Evolutionary conservation across 331 rosid genomes (phyloP).

Genomic region (Pyrus hybrid): DNA sequence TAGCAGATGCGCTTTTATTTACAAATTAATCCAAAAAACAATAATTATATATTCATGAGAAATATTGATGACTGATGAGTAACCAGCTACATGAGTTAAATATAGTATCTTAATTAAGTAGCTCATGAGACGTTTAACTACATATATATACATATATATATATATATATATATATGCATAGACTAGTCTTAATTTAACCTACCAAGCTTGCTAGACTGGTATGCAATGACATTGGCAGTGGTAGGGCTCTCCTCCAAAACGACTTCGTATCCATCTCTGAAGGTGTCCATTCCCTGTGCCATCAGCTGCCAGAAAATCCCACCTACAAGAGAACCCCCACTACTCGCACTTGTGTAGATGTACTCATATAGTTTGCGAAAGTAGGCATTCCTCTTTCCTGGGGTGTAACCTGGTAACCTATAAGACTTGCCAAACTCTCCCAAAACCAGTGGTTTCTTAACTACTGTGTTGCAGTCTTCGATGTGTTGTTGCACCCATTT

Average conservation of each 20-base stretch:
- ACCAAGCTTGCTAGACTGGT: slow-evolving; percentile 25
- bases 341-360: slow-evolving; percentile 25
- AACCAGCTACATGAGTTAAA: too few relatives aligned
- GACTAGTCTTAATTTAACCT: neutral
- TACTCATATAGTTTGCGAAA: slow-evolving; percentile 19
- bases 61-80: too few relatives aligned
- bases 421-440: slow-evolving; percentile 20
- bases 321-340: slow-evolving; percentile 33
- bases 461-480: neutral
- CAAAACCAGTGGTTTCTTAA: neutral
- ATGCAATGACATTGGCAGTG: slow-evolving; percentile 16
- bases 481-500: slow-evolving; percentile 3
- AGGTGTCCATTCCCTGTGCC: slow-evolving; percentile 44
- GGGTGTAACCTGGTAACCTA: slow-evolving; percentile 17
- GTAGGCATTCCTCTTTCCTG: slow-evolving; percentile 19
- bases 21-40: too few relatives aligned
- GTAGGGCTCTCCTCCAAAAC: slow-evolving; percentile 33
- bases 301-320: slow-evolving; percentile 47
- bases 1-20: too few relatives aligned
- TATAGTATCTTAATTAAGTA: too few relatives aligned
- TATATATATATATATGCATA: neutral
- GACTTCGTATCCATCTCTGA: slow-evolving; percentile 41
- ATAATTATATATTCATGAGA: too few relatives aligned
- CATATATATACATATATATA: too few relatives aligned
- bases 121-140: too few relatives aligned